Conservation (phyloP, 208 protist species). For the Phytomonas serpens region DNA sequence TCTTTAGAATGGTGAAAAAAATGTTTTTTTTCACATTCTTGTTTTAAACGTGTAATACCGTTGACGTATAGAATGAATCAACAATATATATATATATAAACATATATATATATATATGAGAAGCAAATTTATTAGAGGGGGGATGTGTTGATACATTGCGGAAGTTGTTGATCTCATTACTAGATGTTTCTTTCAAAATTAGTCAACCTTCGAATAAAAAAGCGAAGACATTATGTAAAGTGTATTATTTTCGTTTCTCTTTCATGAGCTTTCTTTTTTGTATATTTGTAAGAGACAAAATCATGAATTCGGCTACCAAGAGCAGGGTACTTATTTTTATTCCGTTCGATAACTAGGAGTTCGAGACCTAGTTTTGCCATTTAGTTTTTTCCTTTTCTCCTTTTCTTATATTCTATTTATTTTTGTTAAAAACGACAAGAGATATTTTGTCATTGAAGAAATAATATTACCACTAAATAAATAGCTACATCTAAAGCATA, state of each 20-base stretch:
- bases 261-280: not conserved
- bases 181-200: not conserved
- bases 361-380: not conserved
- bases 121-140: slow-evolving; percentile 9
- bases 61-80: not conserved
- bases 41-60: not conserved
- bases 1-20: not conserved
- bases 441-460: not conserved
- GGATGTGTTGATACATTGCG: slow-evolving; percentile 8
- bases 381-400: not conserved
- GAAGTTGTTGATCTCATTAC: not conserved
- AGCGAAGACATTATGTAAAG: not conserved
- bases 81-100: slow-evolving; percentile 21
- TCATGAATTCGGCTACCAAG: not conserved
- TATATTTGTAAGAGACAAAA: not conserved
- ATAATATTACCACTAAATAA: not conserved
- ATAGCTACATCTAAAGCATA: slow-evolving; percentile 6
- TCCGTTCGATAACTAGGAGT: not conserved
- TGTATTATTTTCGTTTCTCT: not conserved
- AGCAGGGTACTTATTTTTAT: not conserved
- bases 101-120: slow-evolving; percentile 13
- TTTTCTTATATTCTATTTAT: not conserved
- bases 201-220: not conserved
- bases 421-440: not conserved
- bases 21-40: not conserved